Base-by-base conservation (phyloP, 208 protist species). In the Crithidia brevicula region DNA sequence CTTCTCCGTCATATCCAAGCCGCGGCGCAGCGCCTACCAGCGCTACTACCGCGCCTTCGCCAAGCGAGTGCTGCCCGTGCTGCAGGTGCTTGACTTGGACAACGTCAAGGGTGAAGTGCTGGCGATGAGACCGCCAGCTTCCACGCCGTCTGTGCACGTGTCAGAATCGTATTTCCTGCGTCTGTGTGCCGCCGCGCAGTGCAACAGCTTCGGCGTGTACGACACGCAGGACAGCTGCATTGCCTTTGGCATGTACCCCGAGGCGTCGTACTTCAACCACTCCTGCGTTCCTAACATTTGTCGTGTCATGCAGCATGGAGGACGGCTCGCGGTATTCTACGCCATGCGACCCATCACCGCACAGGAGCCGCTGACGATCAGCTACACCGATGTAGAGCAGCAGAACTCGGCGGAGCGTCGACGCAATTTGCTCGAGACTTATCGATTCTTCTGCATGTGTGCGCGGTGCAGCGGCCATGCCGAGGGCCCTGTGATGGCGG, bases 201-300 rank as follows among this genome's bases (percentile, higher is more conserved):
- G 82, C 64, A 92, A 92, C 61, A 84, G 73, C 33, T 88, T 92
- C 59, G 86, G 86, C 42, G 63, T 89, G 3, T 92, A 83, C 61
- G 63, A 81, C 60, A 27, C 67, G 0, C 50, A 80, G 9, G 83
- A 71, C 40, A 57, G 57, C 28, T 88, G 81, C 65, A 61, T 89
- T 9, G 83, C 71, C n/a, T 82, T 89, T 27, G 77, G 74, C 16
- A 34, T 88, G 9, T 88, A 84, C 54, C 86, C 86, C 9, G 81
- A 80, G 49, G 86, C 86, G 2, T 88, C 81, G 16, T 92, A 87
- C 75, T 92, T 92, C 54, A 92, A 92, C 63, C 86, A 92, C 72
- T 89, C 83, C 56, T 92, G 86, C 56, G 54, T 65, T 28, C 86
- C 81, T 5, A 92, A 92, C 50, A 23, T 89, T 50, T 92, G 86